Percentiles rank a stretch among this genome's conserved stretches.
These are phyloP conservation scores for Dryas drummondii DNA, from an alignment of 306 rosid species.

Conservation along the genomic window DNA sequence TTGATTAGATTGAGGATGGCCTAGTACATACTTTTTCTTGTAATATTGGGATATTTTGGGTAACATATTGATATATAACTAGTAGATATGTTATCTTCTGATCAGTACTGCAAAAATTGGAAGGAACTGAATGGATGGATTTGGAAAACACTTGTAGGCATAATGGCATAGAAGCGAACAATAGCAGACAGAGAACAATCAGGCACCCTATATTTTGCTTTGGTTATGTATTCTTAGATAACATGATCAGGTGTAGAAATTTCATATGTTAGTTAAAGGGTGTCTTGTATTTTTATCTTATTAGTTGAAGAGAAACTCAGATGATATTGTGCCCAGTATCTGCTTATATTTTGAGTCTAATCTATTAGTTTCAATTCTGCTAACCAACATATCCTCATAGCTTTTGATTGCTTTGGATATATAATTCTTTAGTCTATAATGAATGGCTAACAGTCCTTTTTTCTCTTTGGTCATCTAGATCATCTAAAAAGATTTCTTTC, in stretches of 20 bases:
- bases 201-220: neutral
- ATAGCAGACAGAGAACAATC: neutral
- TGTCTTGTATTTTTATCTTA: too few relatives aligned
- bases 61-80: neutral
- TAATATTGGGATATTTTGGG: neutral
- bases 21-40: too few relatives aligned
- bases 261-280: neutral
- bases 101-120: neutral
- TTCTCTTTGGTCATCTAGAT: too few relatives aligned
- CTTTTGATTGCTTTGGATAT: neutral
- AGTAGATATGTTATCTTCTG: neutral
- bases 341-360: neutral
- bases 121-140: neutral
- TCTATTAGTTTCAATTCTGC: neutral
- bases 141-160: neutral
- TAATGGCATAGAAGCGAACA: neutral
- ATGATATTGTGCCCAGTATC: neutral
- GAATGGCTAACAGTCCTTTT: too few relatives aligned
- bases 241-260: neutral
- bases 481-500: too few relatives aligned
- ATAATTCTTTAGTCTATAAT: too few relatives aligned
- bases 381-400: neutral
- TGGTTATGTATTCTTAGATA: neutral
- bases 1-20: too few relatives aligned
- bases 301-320: too few relatives aligned